Evolutionary conservation across 805 yeast genomes (phyloP).

Genomic region (Candida montana): DNA sequence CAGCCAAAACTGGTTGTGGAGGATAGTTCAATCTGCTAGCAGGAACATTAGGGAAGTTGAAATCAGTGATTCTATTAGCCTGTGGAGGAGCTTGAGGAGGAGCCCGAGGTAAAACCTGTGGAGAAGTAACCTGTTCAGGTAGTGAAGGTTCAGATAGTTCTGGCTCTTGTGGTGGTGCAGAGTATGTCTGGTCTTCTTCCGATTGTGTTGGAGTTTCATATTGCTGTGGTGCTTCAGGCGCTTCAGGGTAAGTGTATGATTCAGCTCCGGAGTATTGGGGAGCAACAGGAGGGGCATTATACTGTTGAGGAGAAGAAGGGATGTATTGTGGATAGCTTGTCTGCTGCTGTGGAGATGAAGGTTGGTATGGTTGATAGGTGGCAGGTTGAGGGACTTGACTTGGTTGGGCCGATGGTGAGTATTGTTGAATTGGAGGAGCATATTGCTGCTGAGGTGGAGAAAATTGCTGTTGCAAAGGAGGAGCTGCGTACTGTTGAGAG

Average conservation of each 20-base stretch:
- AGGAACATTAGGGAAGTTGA: constrained; percentile 39
- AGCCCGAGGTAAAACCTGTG: no score
- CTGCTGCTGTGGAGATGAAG: constrained; percentile 6
- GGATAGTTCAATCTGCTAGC: constrained; percentile 18
- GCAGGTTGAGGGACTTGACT: constrained; percentile 8
- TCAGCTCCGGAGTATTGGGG: neutral
- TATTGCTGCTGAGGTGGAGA: constrained; percentile 6
- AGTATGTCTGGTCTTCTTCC: neutral
- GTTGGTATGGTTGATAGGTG: constrained; percentile 4
- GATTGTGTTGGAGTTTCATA: constrained; percentile 13
- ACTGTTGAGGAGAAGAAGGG: constrained; percentile 5
- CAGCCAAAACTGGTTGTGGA: neutral
- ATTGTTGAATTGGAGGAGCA: constrained; percentile 2
- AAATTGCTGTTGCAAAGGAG: constrained; percentile 6
- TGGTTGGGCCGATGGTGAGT: neutral
- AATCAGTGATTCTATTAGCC: constrained; percentile 26
- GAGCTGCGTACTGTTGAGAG: neutral
- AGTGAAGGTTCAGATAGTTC: constrained; percentile 6
- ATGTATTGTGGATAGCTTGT: constrained; percentile 7
- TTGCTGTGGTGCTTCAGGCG: no score
- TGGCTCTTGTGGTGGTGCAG: constrained; percentile 8
- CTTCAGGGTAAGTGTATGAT: neutral
- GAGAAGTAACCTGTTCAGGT: constrained; percentile 2
- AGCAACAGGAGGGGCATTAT: neutral
- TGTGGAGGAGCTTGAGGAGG: no score